Evolutionary conservation across 2,329 filamentous ascomycete species (phyloP).

Genomic region (Trichoderma sp.): DNA sequence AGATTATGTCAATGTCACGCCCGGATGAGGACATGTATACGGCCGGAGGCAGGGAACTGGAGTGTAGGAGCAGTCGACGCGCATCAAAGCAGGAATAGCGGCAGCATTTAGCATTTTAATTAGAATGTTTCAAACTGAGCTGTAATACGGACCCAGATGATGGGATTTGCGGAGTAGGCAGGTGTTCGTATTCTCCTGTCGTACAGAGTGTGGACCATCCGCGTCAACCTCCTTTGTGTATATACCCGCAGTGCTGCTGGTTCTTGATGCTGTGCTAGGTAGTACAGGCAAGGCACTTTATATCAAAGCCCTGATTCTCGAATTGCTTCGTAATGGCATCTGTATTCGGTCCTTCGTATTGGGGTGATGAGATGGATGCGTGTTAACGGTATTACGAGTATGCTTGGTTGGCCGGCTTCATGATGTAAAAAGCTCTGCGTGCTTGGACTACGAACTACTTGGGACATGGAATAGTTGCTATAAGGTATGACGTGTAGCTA

Average conservation of each 20-base stretch:
- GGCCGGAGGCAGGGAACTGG: neutral
- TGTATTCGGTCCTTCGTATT: neutral
- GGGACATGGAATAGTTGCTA: neutral
- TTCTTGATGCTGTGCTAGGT: neutral
- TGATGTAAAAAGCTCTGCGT: neutral
- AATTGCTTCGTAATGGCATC: neutral
- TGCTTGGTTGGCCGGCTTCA: neutral
- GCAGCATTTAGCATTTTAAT: neutral
- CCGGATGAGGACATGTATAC: neutral
- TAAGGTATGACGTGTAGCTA: neutral
- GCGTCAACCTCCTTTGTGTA: neutral
- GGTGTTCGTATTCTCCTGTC: neutral
- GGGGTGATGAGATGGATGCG: neutral
- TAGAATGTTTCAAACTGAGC: conserved; percentile 5
- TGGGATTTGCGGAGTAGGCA: neutral
- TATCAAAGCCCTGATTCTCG: neutral
- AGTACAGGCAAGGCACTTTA: neutral
- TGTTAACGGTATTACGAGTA: neutral
- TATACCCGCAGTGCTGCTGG: neutral
- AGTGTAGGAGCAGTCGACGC: neutral
- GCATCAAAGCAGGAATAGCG: neutral
- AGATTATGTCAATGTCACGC: neutral
- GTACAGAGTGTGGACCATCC: neutral
- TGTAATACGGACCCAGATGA: neutral
- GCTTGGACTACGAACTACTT: neutral